phyloP scores from a whole-genome alignment of 345 rosid species.

The Ailanthus altissimus region DNA sequence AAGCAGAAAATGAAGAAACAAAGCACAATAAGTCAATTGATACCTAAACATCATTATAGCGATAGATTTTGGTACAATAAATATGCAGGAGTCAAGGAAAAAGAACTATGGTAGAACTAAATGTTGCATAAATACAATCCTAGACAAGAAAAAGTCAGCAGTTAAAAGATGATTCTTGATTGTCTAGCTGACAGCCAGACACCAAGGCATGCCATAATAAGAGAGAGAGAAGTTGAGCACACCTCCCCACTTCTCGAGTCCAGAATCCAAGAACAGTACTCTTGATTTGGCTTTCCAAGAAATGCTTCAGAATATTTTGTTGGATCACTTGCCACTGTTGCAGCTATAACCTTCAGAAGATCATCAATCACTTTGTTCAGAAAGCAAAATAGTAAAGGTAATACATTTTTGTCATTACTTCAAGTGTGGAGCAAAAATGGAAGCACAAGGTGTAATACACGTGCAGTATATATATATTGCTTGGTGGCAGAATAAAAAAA shows the following conservation, averaged over 20 bases:
- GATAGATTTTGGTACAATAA: not conserved
- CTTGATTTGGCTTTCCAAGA: conserved; percentile 76
- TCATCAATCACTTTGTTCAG: conserved; percentile 5
- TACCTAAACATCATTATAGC: not conserved
- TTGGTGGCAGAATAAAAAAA: too few species aligned
- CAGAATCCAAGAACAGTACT: conserved; percentile 91
- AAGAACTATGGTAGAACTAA: not conserved
- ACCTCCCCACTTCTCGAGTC: conserved; percentile 98
- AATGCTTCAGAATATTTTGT: conserved; percentile 78
- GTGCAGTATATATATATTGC: too few species aligned
- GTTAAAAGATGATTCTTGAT: not conserved
- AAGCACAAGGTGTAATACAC: too few species aligned
- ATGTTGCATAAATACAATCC: not conserved
- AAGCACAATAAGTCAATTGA: not conserved
- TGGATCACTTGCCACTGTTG: conserved; percentile 78
- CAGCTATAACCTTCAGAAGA: conserved; percentile 78
- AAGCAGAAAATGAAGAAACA: not conserved
- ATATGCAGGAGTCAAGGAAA: not conserved
- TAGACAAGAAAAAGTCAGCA: not conserved
- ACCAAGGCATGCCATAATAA: conserved; percentile 7
- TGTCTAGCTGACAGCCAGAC: not conserved
- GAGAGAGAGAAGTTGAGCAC: too few species aligned
- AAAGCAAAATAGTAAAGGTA: conserved; percentile 10
- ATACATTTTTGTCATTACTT: not conserved
- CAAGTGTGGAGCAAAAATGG: not conserved